Percentiles rank a stretch among this genome's conserved stretches.
These are phyloP conservation scores for Aspergillus eucalypticola DNA, from an alignment of 2,329 filamentous ascomycete genomes.

Conservation along the genomic window DNA sequence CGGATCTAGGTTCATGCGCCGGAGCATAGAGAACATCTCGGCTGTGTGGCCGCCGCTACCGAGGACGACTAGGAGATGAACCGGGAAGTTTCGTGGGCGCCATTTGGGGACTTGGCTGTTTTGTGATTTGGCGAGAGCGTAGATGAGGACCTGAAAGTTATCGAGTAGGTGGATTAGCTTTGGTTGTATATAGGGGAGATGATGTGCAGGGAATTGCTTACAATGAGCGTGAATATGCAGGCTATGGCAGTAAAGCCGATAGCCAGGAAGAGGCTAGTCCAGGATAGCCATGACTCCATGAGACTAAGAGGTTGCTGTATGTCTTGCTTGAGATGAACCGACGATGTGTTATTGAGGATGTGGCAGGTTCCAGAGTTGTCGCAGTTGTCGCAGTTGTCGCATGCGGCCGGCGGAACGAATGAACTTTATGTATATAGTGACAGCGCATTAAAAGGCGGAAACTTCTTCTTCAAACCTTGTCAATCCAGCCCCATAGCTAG, in stretches of 20 bases:
- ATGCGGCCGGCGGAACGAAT: not conserved
- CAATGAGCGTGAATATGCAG: slow-evolving; percentile 8
- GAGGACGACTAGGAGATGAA: slow-evolving; percentile 75
- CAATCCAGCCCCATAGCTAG: not conserved
- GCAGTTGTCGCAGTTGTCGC: not conserved
- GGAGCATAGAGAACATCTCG: slow-evolving; percentile 87
- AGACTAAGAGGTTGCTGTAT: not conserved
- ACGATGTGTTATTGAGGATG: not conserved
- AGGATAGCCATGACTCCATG: slow-evolving; percentile 3
- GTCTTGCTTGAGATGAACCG: not conserved
- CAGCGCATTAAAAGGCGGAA: not conserved
- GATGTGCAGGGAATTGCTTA: slow-evolving; percentile 3
- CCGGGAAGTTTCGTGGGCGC: slow-evolving; percentile 36
- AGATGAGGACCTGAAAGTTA: slow-evolving; percentile 26
- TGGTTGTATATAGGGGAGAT: not conserved
- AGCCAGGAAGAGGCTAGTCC: not conserved
- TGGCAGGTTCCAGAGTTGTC: not conserved
- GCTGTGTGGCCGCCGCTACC: slow-evolving; percentile 93
- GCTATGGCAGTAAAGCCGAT: not conserved
- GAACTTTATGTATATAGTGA: not conserved
- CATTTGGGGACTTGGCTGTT: slow-evolving; percentile 31
- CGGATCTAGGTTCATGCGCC: slow-evolving; percentile 53
- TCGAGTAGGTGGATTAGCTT: slow-evolving; percentile 9
- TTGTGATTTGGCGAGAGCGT: slow-evolving; percentile 32
- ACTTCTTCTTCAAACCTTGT: not conserved